phyloP scores from a whole-genome alignment of 768 basidiomycete genomes.

The Lactifluus volemus region DNA sequence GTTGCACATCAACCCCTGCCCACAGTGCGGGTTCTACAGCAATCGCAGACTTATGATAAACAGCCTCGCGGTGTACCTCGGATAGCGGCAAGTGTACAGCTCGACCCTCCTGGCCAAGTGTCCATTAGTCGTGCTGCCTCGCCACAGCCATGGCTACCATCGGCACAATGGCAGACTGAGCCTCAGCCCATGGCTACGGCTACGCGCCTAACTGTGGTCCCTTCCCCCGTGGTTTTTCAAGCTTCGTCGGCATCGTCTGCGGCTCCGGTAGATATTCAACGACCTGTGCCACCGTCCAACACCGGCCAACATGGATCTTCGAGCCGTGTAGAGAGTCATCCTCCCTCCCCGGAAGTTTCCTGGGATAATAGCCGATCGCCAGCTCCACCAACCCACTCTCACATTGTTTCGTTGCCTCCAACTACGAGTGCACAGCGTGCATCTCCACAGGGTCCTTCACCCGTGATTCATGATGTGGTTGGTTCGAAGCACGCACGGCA shows the following conservation, averaged over 20 bases:
- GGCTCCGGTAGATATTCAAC: not conserved
- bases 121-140: not conserved
- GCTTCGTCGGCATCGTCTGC: not conserved
- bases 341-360: not conserved
- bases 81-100: not conserved
- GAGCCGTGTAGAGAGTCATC: not conserved
- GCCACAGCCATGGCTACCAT: slow-evolving; percentile 6
- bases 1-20: not conserved
- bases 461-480: not conserved
- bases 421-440: slow-evolving; percentile 1
- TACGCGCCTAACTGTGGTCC: slow-evolving; percentile 3
- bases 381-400: not conserved
- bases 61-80: slow-evolving; percentile 5
- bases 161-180: slow-evolving; percentile 5
- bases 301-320: not conserved
- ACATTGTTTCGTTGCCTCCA: not conserved
- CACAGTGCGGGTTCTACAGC: slow-evolving; percentile 4
- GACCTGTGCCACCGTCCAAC: not conserved
- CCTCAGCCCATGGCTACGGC: slow-evolving; percentile 1
- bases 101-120: not conserved
- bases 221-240: slow-evolving; percentile 7
- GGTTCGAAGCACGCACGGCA: slow-evolving; percentile 2
- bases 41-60: slow-evolving; percentile 1
- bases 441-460: not conserved
- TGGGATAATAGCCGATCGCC: not conserved